Evolutionary conservation across 768 basidiomycete genomes (phyloP).

Genomic region (Lentinula raphanica): DNA sequence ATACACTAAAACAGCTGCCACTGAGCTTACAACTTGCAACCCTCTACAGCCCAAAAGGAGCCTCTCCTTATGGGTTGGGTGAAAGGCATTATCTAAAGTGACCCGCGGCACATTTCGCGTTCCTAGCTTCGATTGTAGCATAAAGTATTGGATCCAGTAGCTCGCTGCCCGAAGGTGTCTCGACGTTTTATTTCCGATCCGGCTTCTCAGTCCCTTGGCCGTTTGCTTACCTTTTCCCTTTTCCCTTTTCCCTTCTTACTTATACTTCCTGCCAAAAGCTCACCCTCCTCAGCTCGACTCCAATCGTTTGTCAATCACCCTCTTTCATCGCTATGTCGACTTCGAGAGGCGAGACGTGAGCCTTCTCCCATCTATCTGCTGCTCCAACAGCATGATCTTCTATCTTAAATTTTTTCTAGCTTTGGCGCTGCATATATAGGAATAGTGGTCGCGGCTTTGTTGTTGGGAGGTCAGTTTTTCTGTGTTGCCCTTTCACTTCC

Average conservation of each 20-base stretch:
- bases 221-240: neutral
- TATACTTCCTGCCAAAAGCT: neutral
- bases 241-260: neutral
- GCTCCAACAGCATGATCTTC: neutral
- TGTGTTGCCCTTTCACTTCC: neutral
- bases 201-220: too few relatives aligned
- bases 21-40: too few relatives aligned
- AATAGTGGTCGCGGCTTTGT: slow-evolving; percentile 36
- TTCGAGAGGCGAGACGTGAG: neutral
- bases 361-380: neutral
- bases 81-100: neutral
- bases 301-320: neutral
- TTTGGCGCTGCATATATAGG: slow-evolving; percentile 49
- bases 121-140: neutral
- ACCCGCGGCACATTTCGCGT: neutral
- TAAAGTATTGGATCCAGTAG: neutral
- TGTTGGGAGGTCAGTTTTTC: slow-evolving; percentile 30
- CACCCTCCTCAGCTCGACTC: neutral
- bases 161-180: neutral
- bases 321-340: neutral
- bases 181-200: neutral
- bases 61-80: too few relatives aligned
- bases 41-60: too few relatives aligned
- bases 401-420: slow-evolving; percentile 19
- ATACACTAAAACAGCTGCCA: too few relatives aligned